A percentile compares a stretch with the other conserved stretches of the same genome.
Evolutionary conservation across 306 rosid genomes (phyloP).

Genomic region (Erythrophleum fordii): DNA sequence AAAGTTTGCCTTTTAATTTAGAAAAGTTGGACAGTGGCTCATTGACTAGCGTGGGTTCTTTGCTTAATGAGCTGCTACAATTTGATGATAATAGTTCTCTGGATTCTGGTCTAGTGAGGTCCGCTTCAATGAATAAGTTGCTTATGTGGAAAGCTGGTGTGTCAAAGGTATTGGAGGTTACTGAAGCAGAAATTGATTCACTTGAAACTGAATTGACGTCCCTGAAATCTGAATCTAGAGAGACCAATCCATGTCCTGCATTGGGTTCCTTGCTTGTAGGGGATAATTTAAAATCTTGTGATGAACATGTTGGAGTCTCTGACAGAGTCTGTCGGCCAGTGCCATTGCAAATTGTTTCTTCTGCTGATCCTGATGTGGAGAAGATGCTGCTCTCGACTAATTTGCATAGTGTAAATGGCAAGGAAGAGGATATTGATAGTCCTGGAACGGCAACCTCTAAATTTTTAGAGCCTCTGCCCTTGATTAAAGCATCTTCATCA

Average conservation of each 20-base stretch:
- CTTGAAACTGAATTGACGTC: slow-evolving; percentile 79
- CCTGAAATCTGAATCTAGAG: slow-evolving; percentile 53
- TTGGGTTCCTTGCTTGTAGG: slow-evolving; percentile 50
- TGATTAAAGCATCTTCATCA: slow-evolving; percentile 49
- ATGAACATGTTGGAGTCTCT: slow-evolving; percentile 49
- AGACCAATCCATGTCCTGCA: slow-evolving; percentile 47
- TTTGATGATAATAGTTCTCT: slow-evolving; percentile 62
- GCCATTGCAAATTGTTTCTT: slow-evolving; percentile 51
- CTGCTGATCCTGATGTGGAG: slow-evolving; percentile 48
- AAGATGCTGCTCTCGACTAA: slow-evolving; percentile 53
- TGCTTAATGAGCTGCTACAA: slow-evolving; percentile 63
- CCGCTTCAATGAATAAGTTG: slow-evolving; percentile 69
- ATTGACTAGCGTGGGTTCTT: slow-evolving; percentile 58
- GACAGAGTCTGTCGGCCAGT: slow-evolving; percentile 49
- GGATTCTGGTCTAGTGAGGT: slow-evolving; percentile 56
- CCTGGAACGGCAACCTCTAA: slow-evolving; percentile 89
- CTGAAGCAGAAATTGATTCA: slow-evolving; percentile 83
- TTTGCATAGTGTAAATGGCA: slow-evolving; percentile 42
- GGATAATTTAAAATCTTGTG: slow-evolving; percentile 43
- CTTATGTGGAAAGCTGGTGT: slow-evolving; percentile 78
- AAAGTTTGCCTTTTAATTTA: slow-evolving; percentile 59
- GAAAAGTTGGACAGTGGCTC: slow-evolving; percentile 66
- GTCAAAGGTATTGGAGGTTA: slow-evolving; percentile 79
- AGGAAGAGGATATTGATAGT: slow-evolving; percentile 79
- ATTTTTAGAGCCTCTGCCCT: slow-evolving; percentile 61